Evolutionary conservation across 1,139 yeast genomes (phyloP).

Genomic region (Martiniozyma asiatica): DNA sequence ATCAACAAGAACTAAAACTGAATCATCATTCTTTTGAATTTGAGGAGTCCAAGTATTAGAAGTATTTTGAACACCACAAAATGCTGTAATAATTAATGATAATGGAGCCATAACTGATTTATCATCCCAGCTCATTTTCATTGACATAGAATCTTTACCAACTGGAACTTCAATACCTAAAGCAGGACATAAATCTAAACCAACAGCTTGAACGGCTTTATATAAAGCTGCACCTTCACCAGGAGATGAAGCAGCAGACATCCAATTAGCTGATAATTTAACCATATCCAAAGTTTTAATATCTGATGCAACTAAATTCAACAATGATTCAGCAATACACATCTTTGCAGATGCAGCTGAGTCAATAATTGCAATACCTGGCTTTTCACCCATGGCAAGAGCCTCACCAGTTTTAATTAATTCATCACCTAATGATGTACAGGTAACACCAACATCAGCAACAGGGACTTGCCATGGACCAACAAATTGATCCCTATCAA

Average conservation of each 20-base stretch:
- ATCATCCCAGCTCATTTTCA: constrained; percentile 97
- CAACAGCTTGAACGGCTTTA: constrained; percentile 96
- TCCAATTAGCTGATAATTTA: constrained; percentile 96
- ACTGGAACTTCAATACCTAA: constrained; percentile 91
- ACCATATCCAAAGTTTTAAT: constrained; percentile 63
- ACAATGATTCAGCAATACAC: constrained; percentile 89
- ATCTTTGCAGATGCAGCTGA: constrained; percentile 96
- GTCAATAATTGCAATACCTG: constrained; percentile 76
- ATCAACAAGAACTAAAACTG: constrained; percentile 71
- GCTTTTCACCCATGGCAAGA: constrained; percentile 95
- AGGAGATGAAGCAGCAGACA: constrained; percentile 91
- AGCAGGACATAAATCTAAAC: constrained; percentile 87
- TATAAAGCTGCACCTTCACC: constrained; percentile 95
- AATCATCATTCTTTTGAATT: constrained; percentile 37
- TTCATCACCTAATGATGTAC: constrained; percentile 73
- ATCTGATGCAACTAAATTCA: constrained; percentile 87
- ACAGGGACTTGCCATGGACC: constrained; percentile 99
- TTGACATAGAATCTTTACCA: constrained; percentile 98
- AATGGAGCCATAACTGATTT: constrained; percentile 92
- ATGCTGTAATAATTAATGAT: constrained; percentile 86
- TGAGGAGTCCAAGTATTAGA: constrained; percentile 94
- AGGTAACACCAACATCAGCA: constrained; percentile 97
- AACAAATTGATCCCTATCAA: constrained; percentile 97
- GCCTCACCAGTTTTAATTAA: constrained; percentile 83
- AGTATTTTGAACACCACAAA: constrained; percentile 77